phyloP scores from a whole-genome alignment of 2,329 filamentous ascomycete genomes.

The Dendryphion nanum region DNA sequence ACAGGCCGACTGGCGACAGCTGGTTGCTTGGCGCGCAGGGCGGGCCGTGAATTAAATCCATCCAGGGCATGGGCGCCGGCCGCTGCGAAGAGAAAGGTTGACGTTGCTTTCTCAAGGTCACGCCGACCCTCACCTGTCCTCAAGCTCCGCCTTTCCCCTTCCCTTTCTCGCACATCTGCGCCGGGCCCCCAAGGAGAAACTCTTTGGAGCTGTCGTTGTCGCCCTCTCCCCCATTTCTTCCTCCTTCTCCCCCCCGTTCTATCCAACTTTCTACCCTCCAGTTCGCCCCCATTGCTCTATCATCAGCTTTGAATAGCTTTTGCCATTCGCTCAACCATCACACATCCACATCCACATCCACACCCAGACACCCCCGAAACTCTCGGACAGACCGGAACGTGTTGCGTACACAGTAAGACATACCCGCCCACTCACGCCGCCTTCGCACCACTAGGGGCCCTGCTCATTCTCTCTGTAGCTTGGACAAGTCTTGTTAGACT shows the following conservation, averaged over 20 bases:
- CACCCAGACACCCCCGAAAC: constrained; percentile 12
- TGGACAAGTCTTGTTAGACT: no score
- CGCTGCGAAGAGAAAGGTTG: no score
- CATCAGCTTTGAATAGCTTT: constrained; percentile 9
- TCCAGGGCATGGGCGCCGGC: no score
- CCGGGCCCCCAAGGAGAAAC: background rate
- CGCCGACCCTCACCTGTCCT: background rate
- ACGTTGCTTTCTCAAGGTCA: constrained; percentile 4
- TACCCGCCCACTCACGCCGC: constrained; percentile 13
- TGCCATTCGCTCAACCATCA: constrained; percentile 19
- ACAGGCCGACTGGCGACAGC: no score
- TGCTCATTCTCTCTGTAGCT: constrained; percentile 7
- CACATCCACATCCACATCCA: no score
- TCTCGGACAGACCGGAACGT: constrained; percentile 28
- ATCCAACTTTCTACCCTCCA: constrained; percentile 2
- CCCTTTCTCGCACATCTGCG: constrained; percentile 1
- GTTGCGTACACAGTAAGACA: constrained; percentile 32
- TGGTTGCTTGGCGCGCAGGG: no score
- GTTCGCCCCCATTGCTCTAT: constrained; percentile 1
- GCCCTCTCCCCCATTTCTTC: constrained; percentile 2
- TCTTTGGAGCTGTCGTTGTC: background rate
- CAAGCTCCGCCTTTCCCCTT: constrained; percentile 1
- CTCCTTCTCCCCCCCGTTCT: constrained; percentile 2
- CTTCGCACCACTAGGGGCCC: constrained; percentile 9
- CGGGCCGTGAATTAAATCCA: no score